Percentiles rank a stretch among this genome's conserved stretches.
These are phyloP conservation scores for Pezicula neosporulosa DNA, from an alignment of 2,329 filamentous ascomycete genomes.

Conservation along the genomic window DNA sequence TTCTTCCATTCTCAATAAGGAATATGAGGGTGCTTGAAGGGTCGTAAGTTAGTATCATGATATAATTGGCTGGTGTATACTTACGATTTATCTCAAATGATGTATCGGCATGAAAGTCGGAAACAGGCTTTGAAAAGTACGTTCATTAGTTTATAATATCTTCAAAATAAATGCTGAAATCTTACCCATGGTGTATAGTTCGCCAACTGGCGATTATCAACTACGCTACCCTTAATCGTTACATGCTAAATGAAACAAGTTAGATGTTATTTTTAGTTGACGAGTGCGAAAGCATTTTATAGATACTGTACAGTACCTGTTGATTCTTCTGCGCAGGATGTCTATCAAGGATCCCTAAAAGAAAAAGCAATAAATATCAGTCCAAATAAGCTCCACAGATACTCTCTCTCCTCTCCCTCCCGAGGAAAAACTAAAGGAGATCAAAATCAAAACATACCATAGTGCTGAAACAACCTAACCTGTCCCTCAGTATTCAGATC, in stretches of 20 bases:
- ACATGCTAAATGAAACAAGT: too few relatives aligned
- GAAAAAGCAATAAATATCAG: slow-evolving; percentile 1
- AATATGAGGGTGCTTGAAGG: slow-evolving; percentile 41
- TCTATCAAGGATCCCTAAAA: slow-evolving; percentile 33
- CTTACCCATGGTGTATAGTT: slow-evolving; percentile 41
- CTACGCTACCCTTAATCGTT: slow-evolving; percentile 39
- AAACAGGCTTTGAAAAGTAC: slow-evolving; percentile 7
- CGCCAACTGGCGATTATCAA: slow-evolving; percentile 40
- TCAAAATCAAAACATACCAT: too few relatives aligned
- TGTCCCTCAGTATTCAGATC: slow-evolving; percentile 42
- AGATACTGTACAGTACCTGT: too few relatives aligned
- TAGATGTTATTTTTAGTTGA: too few relatives aligned
- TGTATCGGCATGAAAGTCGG: slow-evolving; percentile 46
- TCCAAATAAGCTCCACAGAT: too few relatives aligned
- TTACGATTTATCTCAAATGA: slow-evolving; percentile 46
- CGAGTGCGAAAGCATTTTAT: too few relatives aligned
- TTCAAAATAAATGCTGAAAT: background rate
- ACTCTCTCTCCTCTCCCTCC: too few relatives aligned
- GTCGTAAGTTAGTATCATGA: background rate
- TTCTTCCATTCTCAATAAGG: slow-evolving; percentile 47
- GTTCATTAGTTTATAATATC: slow-evolving; percentile 7
- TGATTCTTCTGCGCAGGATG: slow-evolving; percentile 40
- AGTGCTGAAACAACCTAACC: slow-evolving; percentile 43
- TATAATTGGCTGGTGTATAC: background rate
- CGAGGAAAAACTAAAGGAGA: too few relatives aligned